These are phyloP conservation scores for Pichia sp. DNA, from an alignment of 1,139 yeast species.

Conservation along the genomic window DNA sequence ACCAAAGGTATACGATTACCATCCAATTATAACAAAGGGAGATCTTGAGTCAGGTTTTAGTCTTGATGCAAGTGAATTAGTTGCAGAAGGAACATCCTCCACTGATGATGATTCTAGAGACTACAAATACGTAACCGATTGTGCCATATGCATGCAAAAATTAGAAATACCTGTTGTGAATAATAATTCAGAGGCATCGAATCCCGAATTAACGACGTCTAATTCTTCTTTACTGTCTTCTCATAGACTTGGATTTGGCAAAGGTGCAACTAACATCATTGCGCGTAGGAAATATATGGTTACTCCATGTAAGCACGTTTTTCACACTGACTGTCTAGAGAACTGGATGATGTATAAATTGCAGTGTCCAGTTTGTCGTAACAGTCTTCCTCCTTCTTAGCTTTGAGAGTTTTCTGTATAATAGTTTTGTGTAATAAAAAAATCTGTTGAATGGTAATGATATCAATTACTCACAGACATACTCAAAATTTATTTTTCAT, in stretches of 20 bases:
- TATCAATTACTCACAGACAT: too few species aligned
- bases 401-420: too few species aligned
- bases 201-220: not conserved
- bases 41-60: constrained; percentile 59
- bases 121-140: constrained; percentile 42
- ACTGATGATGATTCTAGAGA: constrained; percentile 21
- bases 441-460: too few species aligned
- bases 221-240: constrained; percentile 10
- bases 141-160: constrained; percentile 86
- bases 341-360: constrained; percentile 90
- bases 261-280: constrained; percentile 20
- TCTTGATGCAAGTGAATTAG: constrained; percentile 18
- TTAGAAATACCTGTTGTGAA: constrained; percentile 54
- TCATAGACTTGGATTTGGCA: constrained; percentile 4
- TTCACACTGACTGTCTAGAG: constrained; percentile 81
- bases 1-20: constrained; percentile 79
- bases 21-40: constrained; percentile 50
- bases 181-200: constrained; percentile 3
- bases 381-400: constrained; percentile 71
- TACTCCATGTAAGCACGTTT: constrained; percentile 87
- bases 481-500: not conserved
- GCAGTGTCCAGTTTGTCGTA: constrained; percentile 92
- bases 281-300: constrained; percentile 60
- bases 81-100: constrained; percentile 13
- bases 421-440: not conserved